Evolutionary conservation across 129 eudicot genomes (phyloP).

Genomic region (Artemisia argyi): DNA sequence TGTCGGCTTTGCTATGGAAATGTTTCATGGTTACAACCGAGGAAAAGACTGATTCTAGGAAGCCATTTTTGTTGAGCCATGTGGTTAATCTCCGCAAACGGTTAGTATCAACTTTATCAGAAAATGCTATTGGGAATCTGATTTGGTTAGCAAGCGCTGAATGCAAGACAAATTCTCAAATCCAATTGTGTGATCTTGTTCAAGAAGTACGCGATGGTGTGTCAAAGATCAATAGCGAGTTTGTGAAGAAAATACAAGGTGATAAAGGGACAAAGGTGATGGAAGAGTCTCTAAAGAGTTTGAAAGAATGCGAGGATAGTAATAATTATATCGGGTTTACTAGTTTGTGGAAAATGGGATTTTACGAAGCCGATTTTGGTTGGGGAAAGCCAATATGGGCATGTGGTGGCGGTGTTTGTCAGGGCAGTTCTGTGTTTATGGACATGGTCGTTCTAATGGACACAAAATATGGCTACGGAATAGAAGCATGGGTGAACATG

Average conservation of each 20-base stretch:
- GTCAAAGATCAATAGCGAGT: conserved; percentile 43
- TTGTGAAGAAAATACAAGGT: conserved; percentile 46
- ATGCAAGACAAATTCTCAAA: conserved; percentile 7
- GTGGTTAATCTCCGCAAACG: conserved; percentile 56
- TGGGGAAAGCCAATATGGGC: conserved; percentile 86
- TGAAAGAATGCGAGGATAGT: conserved; percentile 38
- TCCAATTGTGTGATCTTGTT: conserved; percentile 32
- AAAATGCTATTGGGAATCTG: conserved; percentile 56
- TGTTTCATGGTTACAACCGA: conserved; percentile 36
- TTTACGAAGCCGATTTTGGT: conserved; percentile 69
- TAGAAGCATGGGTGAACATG: conserved; percentile 88
- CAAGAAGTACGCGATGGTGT: conserved; percentile 40
- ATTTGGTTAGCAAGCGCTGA: conserved; percentile 57
- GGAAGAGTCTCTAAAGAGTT: conserved; percentile 36
- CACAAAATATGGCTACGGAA: conserved; percentile 53
- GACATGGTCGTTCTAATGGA: conserved; percentile 54
- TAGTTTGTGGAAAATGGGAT: conserved; percentile 71
- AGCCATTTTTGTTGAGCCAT: conserved; percentile 51
- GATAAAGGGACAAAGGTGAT: conserved; percentile 41
- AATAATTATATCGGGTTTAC: conserved; percentile 33
- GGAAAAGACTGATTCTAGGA: conserved; percentile 22
- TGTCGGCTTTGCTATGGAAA: too few relatives aligned
- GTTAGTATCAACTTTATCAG: conserved; percentile 32
- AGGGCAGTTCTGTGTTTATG: conserved; percentile 44
- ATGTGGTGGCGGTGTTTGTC: conserved; percentile 46